Percentiles rank a stretch among this genome's conserved stretches.
These are phyloP conservation scores for Euphorbia tirucalli DNA, from an alignment of 345 rosid species.

Conservation along the genomic window DNA sequence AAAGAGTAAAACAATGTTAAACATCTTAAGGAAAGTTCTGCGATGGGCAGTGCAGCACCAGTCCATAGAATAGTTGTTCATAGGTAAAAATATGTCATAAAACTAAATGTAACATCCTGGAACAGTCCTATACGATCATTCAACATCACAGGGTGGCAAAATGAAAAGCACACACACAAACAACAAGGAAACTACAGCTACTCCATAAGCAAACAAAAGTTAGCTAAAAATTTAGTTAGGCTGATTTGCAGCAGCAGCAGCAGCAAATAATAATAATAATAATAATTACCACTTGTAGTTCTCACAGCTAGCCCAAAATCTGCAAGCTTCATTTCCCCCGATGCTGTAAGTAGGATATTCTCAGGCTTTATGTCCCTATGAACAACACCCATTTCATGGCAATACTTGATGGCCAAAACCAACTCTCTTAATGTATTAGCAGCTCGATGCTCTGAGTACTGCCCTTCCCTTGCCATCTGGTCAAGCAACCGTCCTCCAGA, in stretches of 20 bases:
- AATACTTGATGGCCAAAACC: slow-evolving; percentile 18
- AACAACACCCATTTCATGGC: slow-evolving; percentile 22
- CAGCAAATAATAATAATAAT: not conserved
- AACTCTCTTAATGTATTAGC: slow-evolving; percentile 12
- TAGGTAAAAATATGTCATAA: too few species aligned
- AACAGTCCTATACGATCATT: not conserved
- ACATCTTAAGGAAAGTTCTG: too few species aligned
- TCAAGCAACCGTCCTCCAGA: slow-evolving; percentile 15
- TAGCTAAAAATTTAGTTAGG: not conserved
- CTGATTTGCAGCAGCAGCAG: not conserved
- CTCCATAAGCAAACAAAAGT: too few species aligned
- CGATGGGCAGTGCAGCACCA: too few species aligned
- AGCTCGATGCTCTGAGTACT: slow-evolving; percentile 12
- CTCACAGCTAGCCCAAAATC: slow-evolving; percentile 20
- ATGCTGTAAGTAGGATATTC: slow-evolving; percentile 17
- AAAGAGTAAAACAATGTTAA: not conserved
- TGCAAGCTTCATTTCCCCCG: slow-evolving; percentile 12
- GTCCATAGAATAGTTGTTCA: too few species aligned
- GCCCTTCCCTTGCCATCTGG: slow-evolving; percentile 17
- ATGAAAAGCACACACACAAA: not conserved
- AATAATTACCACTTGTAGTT: slow-evolving; percentile 12
- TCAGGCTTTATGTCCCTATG: slow-evolving; percentile 16
- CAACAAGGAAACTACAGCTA: not conserved
- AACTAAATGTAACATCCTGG: too few species aligned
- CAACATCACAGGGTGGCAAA: not conserved